A percentile compares a stretch with the other conserved stretches of the same genome.
phyloP scores from a whole-genome alignment of 345 rosid species.

The Capsella bursapastoris region DNA sequence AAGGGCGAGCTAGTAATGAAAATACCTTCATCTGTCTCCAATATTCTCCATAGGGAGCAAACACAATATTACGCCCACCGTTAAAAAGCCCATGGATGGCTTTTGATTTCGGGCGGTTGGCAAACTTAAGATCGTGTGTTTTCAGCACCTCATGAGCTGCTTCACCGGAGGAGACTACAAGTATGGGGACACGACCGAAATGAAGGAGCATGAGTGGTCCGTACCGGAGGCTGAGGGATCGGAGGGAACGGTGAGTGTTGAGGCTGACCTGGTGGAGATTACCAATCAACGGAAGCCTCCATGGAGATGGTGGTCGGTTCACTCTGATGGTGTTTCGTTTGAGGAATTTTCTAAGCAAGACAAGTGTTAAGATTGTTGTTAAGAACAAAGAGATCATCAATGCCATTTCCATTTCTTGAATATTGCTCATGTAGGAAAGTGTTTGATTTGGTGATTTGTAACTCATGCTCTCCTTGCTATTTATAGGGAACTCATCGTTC shows the following conservation, averaged over 20 bases:
- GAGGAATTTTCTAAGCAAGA: conserved; percentile 21
- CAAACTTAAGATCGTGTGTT: conserved; percentile 59
- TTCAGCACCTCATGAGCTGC: conserved; percentile 52
- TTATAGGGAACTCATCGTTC: not conserved
- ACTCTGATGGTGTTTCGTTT: not conserved
- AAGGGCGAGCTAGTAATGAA: not conserved
- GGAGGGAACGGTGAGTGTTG: conserved; percentile 54
- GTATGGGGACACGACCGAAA: conserved; percentile 51
- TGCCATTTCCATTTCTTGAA: conserved; percentile 7
- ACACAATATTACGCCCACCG: conserved; percentile 44
- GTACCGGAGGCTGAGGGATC: conserved; percentile 40
- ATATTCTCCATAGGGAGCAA: conserved; percentile 63
- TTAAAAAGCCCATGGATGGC: conserved; percentile 42
- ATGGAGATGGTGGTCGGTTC: conserved; percentile 50
- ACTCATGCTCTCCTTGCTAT: not conserved
- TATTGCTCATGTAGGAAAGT: not conserved
- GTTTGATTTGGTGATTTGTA: not conserved
- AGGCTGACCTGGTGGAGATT: conserved; percentile 60
- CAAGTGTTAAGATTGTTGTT: conserved; percentile 16
- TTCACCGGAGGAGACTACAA: conserved; percentile 60
- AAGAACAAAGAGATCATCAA: conserved; percentile 18
- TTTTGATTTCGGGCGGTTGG: conserved; percentile 50
- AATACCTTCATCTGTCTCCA: conserved; percentile 63
- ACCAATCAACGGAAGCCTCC: conserved; percentile 57
- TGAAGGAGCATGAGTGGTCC: conserved; percentile 69